Evolutionary conservation across 169 alveolate species (phyloP), one percentile per base, ranked within the genome.

Genomic region (Plasmodium chabaudi): DNA sequence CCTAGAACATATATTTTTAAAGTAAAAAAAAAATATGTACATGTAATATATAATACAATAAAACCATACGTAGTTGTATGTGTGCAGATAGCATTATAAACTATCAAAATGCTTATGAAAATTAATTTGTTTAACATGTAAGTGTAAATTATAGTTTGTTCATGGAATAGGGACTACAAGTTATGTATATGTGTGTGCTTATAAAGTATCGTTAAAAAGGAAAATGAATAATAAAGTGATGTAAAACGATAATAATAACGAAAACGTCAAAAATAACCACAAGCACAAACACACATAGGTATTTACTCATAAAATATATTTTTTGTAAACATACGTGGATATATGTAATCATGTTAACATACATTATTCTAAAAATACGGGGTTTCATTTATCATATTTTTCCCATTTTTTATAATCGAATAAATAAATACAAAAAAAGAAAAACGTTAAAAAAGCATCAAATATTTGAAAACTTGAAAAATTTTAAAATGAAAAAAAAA

Each of bases 391-490:
- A 17, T 17, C 13, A 15, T 57, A 15, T 57, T 12, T 17, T 17
- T 57, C 25, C 3, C 65, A 57, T 19, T 10, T 9, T 15, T 57
- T 17, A 51, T 57, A 13, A 15, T 17, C 65, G 19, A n/a, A 19
- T 57, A 57, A 19, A 15, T 23, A 61, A 27, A 61, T 61, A 61
- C 84, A 71, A 51, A 51, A 71, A 71, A 51, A 15, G 55, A 19
- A 60, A 60, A 15, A 71, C 49, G 55, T 49, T 53, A 49, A 71
- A 71, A 71, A 71, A 51, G 84, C 84, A 71, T 51, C 84, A 71
- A 71, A 71, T 71, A 21, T 49, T 53, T 47, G 49, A 53, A 71
- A 71, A 42, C 25, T 23, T 39, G 49, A 5, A 68, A n/a, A 47
- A 69, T n/a, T 51, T 15, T 39, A 13, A 71, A 71, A 59, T 34